Base-by-base conservation (phyloP, 2,329 filamentous ascomycete species). In the Cytospora piceicola region DNA sequence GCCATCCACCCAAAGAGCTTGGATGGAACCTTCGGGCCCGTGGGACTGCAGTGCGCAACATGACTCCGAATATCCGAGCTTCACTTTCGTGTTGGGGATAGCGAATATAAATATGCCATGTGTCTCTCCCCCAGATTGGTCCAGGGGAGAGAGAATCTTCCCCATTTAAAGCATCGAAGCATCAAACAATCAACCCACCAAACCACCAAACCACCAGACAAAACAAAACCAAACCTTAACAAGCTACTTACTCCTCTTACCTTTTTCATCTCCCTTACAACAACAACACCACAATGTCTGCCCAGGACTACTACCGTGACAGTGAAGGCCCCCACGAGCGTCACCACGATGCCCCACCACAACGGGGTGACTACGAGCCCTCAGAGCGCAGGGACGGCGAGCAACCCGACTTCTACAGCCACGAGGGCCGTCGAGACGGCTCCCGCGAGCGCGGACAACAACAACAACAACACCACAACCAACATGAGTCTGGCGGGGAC, bases 401-500 rank as follows among this genome's bases (percentile, higher is more conserved):
- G 55, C 46, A 59, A 22, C 62, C 64, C 8, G 61, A 66, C 61
- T 63, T 56, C 30, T 66, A 66, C 51, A 55, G 29, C 46, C 61
- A 66, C 39, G 64, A 66, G 22, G 60, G 64, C 24, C 39, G 59
- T 2, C 52, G 58, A 6, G 58, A 52, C 6, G 15, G 42, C 12
- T 51, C 36, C 59, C 34, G 34, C 51, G 56, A 60, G 15, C 62
- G 62, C 11, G 32, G 20, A 32, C 34, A 39, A 49, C n/a, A 29
- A 8, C n/a, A 8, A 24, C 34, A 57, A 22, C 30, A 30, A n/a
- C 55, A 34, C 55, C 32, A 36, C n/a, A n/a, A n/a, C n/a, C n/a
- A 42, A 6, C 32, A 36, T 46, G 7, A 46, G 42, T 36, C 34
- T 22, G 75, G 72, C 4, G 70, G 65, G 11, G 76, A 77, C 7